Percentiles rank a stretch among this genome's conserved stretches.
phyloP scores from a whole-genome alignment of 108 stramenopile species.

The Cyclotella atomus region DNA sequence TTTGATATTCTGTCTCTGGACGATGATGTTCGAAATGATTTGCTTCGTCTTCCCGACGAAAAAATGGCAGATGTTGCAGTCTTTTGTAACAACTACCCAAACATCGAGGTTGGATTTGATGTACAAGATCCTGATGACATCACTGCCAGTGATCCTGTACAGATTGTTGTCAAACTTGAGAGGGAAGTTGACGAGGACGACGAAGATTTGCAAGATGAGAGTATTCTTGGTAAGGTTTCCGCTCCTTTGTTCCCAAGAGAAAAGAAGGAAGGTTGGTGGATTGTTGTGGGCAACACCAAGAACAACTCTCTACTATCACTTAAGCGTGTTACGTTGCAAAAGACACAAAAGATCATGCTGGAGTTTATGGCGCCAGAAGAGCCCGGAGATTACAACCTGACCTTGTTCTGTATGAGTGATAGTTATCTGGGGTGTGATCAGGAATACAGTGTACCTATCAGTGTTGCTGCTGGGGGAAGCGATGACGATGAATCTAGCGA shows the following conservation, averaged over 20 bases:
- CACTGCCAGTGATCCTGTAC: slow-evolving; percentile 88
- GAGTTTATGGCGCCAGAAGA: slow-evolving; percentile 96
- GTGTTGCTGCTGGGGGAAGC: slow-evolving; percentile 75
- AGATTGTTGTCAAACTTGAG: slow-evolving; percentile 86
- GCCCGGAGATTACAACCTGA: slow-evolving; percentile 92
- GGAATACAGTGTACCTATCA: slow-evolving; percentile 90
- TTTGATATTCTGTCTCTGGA: slow-evolving; percentile 95
- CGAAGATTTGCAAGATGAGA: slow-evolving; percentile 80
- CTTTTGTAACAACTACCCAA: slow-evolving; percentile 98
- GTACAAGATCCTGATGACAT: slow-evolving; percentile 89
- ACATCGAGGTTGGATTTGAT: slow-evolving; percentile 89
- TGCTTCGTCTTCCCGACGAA: slow-evolving; percentile 88
- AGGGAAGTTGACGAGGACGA: slow-evolving; percentile 91
- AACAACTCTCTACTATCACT: slow-evolving; percentile 90
- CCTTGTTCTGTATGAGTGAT: slow-evolving; percentile 98
- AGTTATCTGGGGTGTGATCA: slow-evolving; percentile 97
- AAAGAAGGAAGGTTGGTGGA: slow-evolving; percentile 97
- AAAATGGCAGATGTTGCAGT: slow-evolving; percentile 97
- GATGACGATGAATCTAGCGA: slow-evolving; percentile 66
- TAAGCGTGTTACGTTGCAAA: slow-evolving; percentile 89
- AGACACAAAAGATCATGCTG: slow-evolving; percentile 72
- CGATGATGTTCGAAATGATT: slow-evolving; percentile 90
- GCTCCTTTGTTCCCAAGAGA: slow-evolving; percentile 90
- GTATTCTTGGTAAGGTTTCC: slow-evolving; percentile 74
- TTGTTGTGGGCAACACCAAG: slow-evolving; percentile 92